Base-by-base conservation (phyloP, 768 basidiomycete species). In the Pulveroboletus frians region DNA sequence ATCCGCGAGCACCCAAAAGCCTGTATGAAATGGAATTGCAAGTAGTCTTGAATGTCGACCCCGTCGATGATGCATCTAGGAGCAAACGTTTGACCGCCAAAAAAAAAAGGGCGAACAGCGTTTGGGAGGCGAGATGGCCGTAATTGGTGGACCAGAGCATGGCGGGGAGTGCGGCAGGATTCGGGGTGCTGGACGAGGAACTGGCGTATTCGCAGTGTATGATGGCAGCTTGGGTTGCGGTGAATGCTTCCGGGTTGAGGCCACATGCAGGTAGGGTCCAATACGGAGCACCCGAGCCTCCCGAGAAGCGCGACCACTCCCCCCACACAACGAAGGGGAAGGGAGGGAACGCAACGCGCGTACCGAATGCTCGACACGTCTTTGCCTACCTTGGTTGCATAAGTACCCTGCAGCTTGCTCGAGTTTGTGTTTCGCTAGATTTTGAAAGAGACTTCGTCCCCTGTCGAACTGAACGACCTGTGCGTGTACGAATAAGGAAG, bases 91-190 rank as follows among this genome's bases (percentile, higher is more conserved):
- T n/a, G n/a, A n/a, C n/a, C n/a, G n/a, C 92, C 65, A 88, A 98
- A 64, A 89, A 98, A 76, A 97, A 98, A 53, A 99, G 78, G 8
- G 95, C 92, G 72, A 94, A 95, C 46, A 97, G 64, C 11, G 92
- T 95, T 63, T 92, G 88, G 17, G 83, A 83, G 43, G 86, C 80
- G 26, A 97, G 83, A 15, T 88, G 89, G 37, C 88, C 83, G 63
- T 97, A 97, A 64, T 98, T 97, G 21, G 95, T 97, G 7, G 84
- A 82, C 96, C 96, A 99, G 52, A 92, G 80, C 96, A 99, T 99
- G n/a, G n/a, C n/a, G n/a, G n/a, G n/a, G n/a, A n/a, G n/a, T n/a
- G n/a, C n/a, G n/a, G n/a, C n/a, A n/a, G n/a, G n/a, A n/a, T n/a
- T n/a, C n/a, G n/a, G n/a, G n/a, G n/a, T n/a, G n/a, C n/a, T n/a